Evolutionary conservation across 2,329 filamentous ascomycete species (phyloP).

Genomic region (Talaromyces sp.): DNA sequence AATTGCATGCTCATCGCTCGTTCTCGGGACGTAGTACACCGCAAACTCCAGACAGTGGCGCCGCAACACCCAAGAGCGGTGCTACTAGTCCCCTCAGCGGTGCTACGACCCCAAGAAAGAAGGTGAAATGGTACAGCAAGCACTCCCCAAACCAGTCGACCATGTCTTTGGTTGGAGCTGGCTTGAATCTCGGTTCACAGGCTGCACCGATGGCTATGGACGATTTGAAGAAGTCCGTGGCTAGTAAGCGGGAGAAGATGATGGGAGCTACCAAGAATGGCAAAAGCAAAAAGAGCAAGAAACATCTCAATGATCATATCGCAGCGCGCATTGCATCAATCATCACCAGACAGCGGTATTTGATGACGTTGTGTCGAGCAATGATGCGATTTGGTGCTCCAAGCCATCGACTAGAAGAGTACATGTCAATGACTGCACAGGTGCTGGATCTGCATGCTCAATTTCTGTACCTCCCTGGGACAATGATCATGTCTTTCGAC

Average conservation of each 20-base stretch:
- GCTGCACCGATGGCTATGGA: conserved; percentile 15
- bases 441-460: conserved; percentile 85
- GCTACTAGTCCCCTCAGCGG: conserved; percentile 15
- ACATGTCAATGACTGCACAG: conserved; percentile 85
- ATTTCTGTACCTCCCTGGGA: conserved; percentile 84
- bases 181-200: conserved; percentile 16
- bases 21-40: conserved; percentile 14
- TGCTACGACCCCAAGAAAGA: conserved; percentile 21
- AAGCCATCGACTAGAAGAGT: conserved; percentile 84
- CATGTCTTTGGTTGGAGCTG: conserved; percentile 17
- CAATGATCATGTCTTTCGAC: conserved; percentile 91
- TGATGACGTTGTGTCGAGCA: conserved; percentile 78
- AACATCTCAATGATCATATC: conserved; percentile 49
- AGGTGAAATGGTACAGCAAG: conserved; percentile 28
- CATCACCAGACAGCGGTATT: conserved; percentile 74
- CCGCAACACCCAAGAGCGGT: conserved; percentile 22
- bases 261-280: conserved; percentile 8
- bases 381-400: conserved; percentile 89
- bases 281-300: conserved; percentile 37
- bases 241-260: conserved; percentile 15
- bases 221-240: conserved; percentile 16
- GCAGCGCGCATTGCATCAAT: conserved; percentile 64
- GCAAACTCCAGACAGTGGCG: conserved; percentile 14
- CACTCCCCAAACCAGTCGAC: conserved; percentile 17
- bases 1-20: conserved; percentile 22